Base-by-base conservation (phyloP, 2,329 filamentous ascomycete species). In the Fusarium algeriense region DNA sequence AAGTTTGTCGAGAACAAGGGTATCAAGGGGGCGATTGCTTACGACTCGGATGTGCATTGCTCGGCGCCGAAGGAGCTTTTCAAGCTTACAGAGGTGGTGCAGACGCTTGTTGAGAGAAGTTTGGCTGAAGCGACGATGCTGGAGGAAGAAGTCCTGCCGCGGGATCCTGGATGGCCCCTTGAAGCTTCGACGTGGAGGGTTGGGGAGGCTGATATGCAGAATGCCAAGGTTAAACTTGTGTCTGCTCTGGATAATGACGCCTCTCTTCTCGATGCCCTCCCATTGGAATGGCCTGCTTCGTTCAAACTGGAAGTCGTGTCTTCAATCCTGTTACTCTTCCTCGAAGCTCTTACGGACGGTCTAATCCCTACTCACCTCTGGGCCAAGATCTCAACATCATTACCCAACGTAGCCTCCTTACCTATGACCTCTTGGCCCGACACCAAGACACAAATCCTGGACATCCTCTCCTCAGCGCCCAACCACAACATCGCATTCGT, bases 61-160 rank as follows among this genome's bases (percentile, higher is more conserved):
- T 95, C 94, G 14, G 94, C 94, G 3, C 95, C 96, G 2, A 90
- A 93, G 67, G 95, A 98, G 80, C 85, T 98, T 12, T 97, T 97
- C 81, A 91, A 91, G 78, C 88, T 99, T 76, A 98, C 94, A 8
- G 93, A 97, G 79, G 89, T 91, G 14, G 87, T 97, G 19, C 88
- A 89, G 74, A 84, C 80, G 10, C 81, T 90, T 43, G 85, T 84
- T 6, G 89, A 89, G 71, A 84, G 88, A 23, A 85, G 83, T 30
- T 79, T 88, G 11, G 90, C 90, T 1, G 89, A 91, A 53, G 86
- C 88, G 67, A 87, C 87, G 58, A 91, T 91, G 85, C 80, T 91
- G 4, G 86, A 88, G 32, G 83, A 86, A 14, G 82, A 83, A 60
- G 77, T 81, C 26, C 78, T 90, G 4, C 88, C 89, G 0, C 80